Evolutionary conservation across 1,139 yeast genomes (phyloP).

Genomic region (Pichia sp.): DNA sequence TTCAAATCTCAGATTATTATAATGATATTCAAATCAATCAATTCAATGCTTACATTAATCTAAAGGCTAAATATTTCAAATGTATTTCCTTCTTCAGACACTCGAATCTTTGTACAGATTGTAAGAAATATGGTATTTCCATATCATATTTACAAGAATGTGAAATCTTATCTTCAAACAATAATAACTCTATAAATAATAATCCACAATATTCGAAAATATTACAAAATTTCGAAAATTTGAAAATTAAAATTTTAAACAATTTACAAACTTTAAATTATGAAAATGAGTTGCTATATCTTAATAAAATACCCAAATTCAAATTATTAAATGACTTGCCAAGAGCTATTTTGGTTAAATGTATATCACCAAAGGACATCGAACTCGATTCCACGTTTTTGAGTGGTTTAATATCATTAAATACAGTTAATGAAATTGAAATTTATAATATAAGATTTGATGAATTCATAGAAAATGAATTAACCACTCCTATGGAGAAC

Average conservation of each 20-base stretch:
- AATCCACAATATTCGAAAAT: slow-evolving; percentile 5
- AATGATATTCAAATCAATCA: slow-evolving; percentile 44
- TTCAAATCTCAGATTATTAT: slow-evolving; percentile 57
- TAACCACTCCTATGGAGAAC: slow-evolving; percentile 47
- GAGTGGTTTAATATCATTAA: slow-evolving; percentile 55
- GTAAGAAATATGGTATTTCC: slow-evolving; percentile 61
- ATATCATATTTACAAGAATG: slow-evolving; percentile 44
- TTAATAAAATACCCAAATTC: slow-evolving; percentile 53
- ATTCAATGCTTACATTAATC: slow-evolving; percentile 51
- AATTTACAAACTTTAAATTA: slow-evolving; percentile 54
- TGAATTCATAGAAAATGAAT: slow-evolving; percentile 43
- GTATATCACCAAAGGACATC: slow-evolving; percentile 32
- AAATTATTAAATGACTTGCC: slow-evolving; percentile 39
- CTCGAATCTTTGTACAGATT: slow-evolving; percentile 44
- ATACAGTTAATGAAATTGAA: slow-evolving; percentile 58
- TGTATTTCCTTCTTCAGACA: slow-evolving; percentile 66
- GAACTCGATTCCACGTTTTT: slow-evolving; percentile 36
- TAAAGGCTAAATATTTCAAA: slow-evolving; percentile 56
- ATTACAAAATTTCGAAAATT: slow-evolving; percentile 16
- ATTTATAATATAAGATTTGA: slow-evolving; percentile 66
- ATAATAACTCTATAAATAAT: not conserved
- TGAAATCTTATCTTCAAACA: slow-evolving; percentile 36
- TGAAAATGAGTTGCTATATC: slow-evolving; percentile 76
- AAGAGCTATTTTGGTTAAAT: slow-evolving; percentile 53
- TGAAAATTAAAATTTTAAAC: slow-evolving; percentile 34